Evolutionary conservation across 345 rosid genomes (phyloP), one percentile per base, ranked within the genome.

Genomic region (Brassica carinata): DNA sequence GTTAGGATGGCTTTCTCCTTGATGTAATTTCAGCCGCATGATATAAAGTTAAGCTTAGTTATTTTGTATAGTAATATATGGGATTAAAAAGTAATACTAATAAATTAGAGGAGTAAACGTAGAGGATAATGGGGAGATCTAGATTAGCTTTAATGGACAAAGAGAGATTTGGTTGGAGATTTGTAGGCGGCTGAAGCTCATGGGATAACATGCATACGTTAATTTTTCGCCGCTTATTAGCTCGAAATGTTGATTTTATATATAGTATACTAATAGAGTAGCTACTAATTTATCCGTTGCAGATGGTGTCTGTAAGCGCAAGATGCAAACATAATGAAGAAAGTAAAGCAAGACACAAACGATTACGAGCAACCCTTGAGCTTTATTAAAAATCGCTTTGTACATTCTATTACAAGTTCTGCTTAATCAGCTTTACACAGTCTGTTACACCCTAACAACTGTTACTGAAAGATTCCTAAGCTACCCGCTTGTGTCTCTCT

Each of bases 121-220:
- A 65, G 64, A 71, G 64, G 77, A 76, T 71, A 74, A 75, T 40
- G 63, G 80, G 57, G 64, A 53, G 80, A 76, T 72, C 58, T 81
- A 13, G 1, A 27, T 62, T 26, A 64, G 36, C 69, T 75, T 76
- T 71, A 75, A 62, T 48, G 48, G 36, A 30, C 15, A 79, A 58
- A 67, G 82, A 73, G 74, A 64, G 76, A 73, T 63, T 69, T 71
- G 64, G 69, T 57, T 17, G n/a, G 76, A 71, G 77, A 81, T 81
- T 76, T 81, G 81, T 45, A 77, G 84, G 84, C 84, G 81, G 81
- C 84, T 65, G 58, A 81, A 65, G 69, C 45, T 74, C 64, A 33
- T 75, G n/a, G 53, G 71, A 69, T 68, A 80, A 48, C 45, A 67
- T 74, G 79, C 79, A 69, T 29, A 55, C 76, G 67, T 69, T 67